Evolutionary conservation across 2,329 filamentous ascomycete genomes (phyloP), one percentile per base, ranked within the genome.

Genomic region (Clarireedia homoeocarpa): DNA sequence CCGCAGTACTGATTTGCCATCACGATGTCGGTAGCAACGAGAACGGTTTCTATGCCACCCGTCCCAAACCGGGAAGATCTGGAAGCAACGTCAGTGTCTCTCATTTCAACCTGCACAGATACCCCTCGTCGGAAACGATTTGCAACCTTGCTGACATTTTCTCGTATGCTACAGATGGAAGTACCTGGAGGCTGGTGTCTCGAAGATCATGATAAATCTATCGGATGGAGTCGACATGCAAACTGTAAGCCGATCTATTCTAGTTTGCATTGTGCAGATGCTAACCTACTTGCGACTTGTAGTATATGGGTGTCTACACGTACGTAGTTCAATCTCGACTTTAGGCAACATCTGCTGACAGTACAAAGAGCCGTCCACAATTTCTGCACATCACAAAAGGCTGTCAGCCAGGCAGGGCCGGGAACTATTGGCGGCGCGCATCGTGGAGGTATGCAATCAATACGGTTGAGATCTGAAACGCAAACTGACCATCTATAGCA

Each of bases 271-370:
- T 48, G 48, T 50, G 34, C 51, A 39, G 42, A 23, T 40, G 48
- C 59, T 56, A 30, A 48, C 36, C 46, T 24, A 17, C 6, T 53
- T 17, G 45, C 17, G 15, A 48, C 49, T 48, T 59, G 26, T 69
- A 87, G 78, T 97, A 97, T 74, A 96, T 97, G 92, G 90, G 89
- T 56, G 84, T 96, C 59, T 97, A 97, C 74, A 96, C 92, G 86
- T 90, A 70, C 63, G 74, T 71, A 52, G 36, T 48, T 30, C 6
- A 66, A 17, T 65, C 38, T 53, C 24, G 40, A 47, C 23, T 45
- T 9, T n/a, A n/a, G 3, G 39, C 42, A 51, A 20, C 27, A 4
- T 53, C 53, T 44, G 54, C 74, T 81, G 63, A 81, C 67, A 20
- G 47, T 47, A 50, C 51, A 50, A 55, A 91, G 80, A 53, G 91